A percentile compares a stretch with the other conserved stretches of the same genome.
These are phyloP conservation scores for Fabrea salina DNA, from an alignment of 169 alveolate species.

Conservation along the genomic window DNA sequence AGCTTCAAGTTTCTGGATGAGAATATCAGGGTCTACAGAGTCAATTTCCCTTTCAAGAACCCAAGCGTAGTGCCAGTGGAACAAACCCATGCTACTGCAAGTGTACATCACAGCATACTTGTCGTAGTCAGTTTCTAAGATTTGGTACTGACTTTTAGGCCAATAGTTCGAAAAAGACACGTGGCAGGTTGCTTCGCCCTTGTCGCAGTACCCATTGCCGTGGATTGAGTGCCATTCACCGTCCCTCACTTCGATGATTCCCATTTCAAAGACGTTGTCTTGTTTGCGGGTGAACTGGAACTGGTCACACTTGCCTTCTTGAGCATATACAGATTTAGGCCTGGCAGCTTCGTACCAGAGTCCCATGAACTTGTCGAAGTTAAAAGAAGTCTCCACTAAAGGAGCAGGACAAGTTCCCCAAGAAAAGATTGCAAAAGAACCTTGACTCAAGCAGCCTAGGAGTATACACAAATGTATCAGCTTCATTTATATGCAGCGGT, in stretches of 20 bases:
- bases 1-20: no score
- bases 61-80: slow-evolving; percentile 10
- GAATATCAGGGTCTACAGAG: no score
- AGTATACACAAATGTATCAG: no score
- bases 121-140: background rate
- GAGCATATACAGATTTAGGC: background rate
- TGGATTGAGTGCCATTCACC: background rate
- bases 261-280: background rate
- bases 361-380: background rate
- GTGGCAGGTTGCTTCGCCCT: background rate
- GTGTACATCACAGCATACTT: background rate
- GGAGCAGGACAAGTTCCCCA: slow-evolving; percentile 20
- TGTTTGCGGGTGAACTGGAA: background rate
- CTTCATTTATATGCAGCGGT: no score
- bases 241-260: background rate
- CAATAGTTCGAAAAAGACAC: background rate
- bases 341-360: slow-evolving; percentile 8
- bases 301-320: slow-evolving; percentile 4
- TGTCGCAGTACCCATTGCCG: background rate
- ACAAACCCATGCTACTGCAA: background rate
- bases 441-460: no score
- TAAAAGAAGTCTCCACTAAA: background rate
- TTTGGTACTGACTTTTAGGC: background rate
- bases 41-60: background rate
- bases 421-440: background rate